Base-by-base conservation (phyloP, 345 rosid genomes). In the Eucalyptus guilfoylei region DNA sequence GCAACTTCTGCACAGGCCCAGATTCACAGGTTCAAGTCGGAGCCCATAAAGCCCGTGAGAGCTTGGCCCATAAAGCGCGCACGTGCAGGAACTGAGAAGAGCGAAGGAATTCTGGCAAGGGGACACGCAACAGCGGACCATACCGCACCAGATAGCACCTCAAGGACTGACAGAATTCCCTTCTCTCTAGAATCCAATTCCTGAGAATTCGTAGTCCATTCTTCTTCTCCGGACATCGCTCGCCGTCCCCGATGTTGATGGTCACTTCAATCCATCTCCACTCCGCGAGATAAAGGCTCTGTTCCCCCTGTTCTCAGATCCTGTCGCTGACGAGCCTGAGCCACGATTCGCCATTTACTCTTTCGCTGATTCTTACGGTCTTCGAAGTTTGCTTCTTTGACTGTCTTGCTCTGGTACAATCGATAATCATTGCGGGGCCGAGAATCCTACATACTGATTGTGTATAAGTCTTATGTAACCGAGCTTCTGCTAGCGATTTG, bases 91-190 rank as follows among this genome's bases (percentile, higher is more conserved):
- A 52, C 55, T 19, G 55, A 7, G 24, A 50, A 50, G 23, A 52
- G 55, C 55, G 49, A 48, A 48, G 49, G 49, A 48, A 4, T 48
- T 48, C 49, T 48, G 49, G 49, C 49, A 3, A 50, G 21, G 47
- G 49, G 49, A 50, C 19, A 15, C 23, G 19, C 2, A 50, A 16
- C 54, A 6, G 8, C 8, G 12, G 62, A 55, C 62, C 62, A 55
- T 23, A 55, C 1, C 2, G 2, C 62, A 9, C 62, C 62, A 9
- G 30, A 4, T 10, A 23, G 12, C 30, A 1, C 3, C 30, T 4
- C 62, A 55, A 3, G 28, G 62, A 1, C 12, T 55, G 62, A 55
- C 67, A 5, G 32, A 26, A 26, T 26, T 26, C 4, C 67, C n/a
- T 26, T 11, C 14, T 60, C 67, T 60, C 67, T 60, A 11, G 67